phyloP scores from a whole-genome alignment of 1,284 basidiomycete genomes.

The Malassezia globosa region DNA sequence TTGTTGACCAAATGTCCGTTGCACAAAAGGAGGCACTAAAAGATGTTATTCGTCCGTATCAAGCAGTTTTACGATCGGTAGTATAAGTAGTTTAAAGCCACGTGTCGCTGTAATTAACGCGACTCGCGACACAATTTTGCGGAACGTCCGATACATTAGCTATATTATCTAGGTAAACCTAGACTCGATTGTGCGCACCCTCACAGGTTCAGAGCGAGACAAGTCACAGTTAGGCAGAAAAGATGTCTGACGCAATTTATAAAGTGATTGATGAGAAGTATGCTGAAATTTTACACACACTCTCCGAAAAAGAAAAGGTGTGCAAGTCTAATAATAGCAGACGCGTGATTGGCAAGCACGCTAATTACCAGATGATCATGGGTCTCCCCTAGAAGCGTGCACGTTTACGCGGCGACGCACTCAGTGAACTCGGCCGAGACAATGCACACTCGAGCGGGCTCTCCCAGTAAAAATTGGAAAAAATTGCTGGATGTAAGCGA shows the following conservation, averaged over 20 bases:
- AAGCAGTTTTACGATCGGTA: not conserved
- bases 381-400: constrained; percentile 17
- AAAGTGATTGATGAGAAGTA: constrained; percentile 15
- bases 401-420: constrained; percentile 26
- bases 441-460: constrained; percentile 21
- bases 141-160: too few species aligned
- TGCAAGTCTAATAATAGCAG: not conserved
- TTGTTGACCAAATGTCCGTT: not conserved
- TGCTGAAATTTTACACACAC: not conserved
- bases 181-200: too few species aligned
- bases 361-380: constrained; percentile 1
- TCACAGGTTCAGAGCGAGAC: too few species aligned
- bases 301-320: constrained; percentile 20
- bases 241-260: constrained; percentile 8
- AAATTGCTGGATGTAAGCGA: constrained; percentile 21
- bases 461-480: constrained; percentile 25
- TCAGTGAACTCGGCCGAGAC: constrained; percentile 17
- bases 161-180: too few species aligned
- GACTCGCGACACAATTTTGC: not conserved
- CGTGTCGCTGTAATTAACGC: not conserved
- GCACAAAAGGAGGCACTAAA: not conserved
- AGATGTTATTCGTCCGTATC: constrained; percentile 2
- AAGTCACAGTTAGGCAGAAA: too few species aligned
- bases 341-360: not conserved
- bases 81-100: not conserved